These are phyloP conservation scores for Murraya koenigii DNA, from an alignment of 345 rosid species.

Conservation along the genomic window DNA sequence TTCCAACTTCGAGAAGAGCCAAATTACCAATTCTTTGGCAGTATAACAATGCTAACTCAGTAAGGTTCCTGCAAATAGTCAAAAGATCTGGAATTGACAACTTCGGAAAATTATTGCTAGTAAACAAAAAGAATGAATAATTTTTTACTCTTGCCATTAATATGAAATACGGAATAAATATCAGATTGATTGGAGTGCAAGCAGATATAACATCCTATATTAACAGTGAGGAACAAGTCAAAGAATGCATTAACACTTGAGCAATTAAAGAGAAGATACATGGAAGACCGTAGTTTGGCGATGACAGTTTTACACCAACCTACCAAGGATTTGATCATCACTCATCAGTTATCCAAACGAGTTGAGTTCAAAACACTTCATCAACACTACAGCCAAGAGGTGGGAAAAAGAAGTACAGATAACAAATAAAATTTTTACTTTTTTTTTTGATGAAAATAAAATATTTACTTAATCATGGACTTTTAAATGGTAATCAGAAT, in stretches of 20 bases:
- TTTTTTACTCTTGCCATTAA: neutral
- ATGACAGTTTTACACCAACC: neutral
- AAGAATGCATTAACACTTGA: neutral
- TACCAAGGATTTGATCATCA: neutral
- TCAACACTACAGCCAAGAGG: neutral
- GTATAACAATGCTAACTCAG: slow-evolving; percentile 76
- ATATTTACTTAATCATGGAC: neutral
- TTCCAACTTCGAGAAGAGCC: slow-evolving; percentile 76
- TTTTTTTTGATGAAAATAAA: too few relatives aligned
- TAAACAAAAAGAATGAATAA: neutral
- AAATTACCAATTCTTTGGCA: slow-evolving; percentile 76
- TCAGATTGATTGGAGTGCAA: neutral
- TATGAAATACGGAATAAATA: neutral
- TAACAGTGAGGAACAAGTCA: neutral
- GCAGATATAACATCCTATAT: neutral
- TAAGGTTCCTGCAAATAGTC: slow-evolving; percentile 54
- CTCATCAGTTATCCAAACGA: neutral
- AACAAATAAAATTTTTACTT: neutral
- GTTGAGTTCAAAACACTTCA: slow-evolving; percentile 6
- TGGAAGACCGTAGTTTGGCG: neutral
- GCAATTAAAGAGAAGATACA: neutral
- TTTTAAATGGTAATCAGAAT: neutral
- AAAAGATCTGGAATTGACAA: slow-evolving; percentile 21
- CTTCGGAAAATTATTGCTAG: neutral
- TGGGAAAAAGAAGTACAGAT: neutral